A percentile compares a stretch with the other conserved stretches of the same genome.
phyloP scores from a whole-genome alignment of 495 filamentous ascomycete species.

The Xylaria acuta region DNA sequence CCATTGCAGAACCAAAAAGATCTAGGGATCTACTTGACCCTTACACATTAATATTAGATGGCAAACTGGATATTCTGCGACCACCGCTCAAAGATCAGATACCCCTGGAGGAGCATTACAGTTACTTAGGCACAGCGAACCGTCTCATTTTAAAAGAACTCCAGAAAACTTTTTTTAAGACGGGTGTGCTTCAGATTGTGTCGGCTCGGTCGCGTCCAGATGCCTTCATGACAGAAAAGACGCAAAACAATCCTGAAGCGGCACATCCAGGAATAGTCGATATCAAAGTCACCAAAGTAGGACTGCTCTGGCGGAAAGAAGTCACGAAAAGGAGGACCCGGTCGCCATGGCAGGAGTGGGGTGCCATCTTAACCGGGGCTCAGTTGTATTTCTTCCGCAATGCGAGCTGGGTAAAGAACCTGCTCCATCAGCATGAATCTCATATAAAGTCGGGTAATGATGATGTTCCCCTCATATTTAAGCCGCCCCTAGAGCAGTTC shows the following conservation, averaged over 20 bases:
- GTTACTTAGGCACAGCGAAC: slow-evolving; percentile 76
- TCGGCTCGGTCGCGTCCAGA: slow-evolving; percentile 91
- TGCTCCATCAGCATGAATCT: slow-evolving; percentile 84
- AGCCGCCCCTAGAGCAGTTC: slow-evolving; percentile 86
- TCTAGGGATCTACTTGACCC: slow-evolving; percentile 90
- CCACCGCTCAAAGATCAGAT: slow-evolving; percentile 91
- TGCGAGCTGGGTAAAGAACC: slow-evolving; percentile 83
- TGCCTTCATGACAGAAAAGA: slow-evolving; percentile 88
- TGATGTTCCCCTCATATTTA: slow-evolving; percentile 80
- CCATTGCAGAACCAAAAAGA: slow-evolving; percentile 67
- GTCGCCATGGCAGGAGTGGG: slow-evolving; percentile 99
- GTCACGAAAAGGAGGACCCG: slow-evolving; percentile 91
- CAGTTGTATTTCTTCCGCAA: slow-evolving; percentile 98
- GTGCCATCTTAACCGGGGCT: slow-evolving; percentile 89
- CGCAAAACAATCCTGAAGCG: slow-evolving; percentile 81
- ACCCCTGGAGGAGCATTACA: slow-evolving; percentile 89
- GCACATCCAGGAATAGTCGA: slow-evolving; percentile 94
- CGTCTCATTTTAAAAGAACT: slow-evolving; percentile 77
- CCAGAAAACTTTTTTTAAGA: slow-evolving; percentile 87
- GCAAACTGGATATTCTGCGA: slow-evolving; percentile 78
- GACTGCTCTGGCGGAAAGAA: slow-evolving; percentile 94
- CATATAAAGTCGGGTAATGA: slow-evolving; percentile 74
- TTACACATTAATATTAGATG: slow-evolving; percentile 90
- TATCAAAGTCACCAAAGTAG: slow-evolving; percentile 97
- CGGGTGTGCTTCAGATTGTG: slow-evolving; percentile 90